Percentiles rank a stretch among this genome's conserved stretches.
Evolutionary conservation across 2,329 filamentous ascomycete species (phyloP).

Genomic region (Trichoderma simmonsii): DNA sequence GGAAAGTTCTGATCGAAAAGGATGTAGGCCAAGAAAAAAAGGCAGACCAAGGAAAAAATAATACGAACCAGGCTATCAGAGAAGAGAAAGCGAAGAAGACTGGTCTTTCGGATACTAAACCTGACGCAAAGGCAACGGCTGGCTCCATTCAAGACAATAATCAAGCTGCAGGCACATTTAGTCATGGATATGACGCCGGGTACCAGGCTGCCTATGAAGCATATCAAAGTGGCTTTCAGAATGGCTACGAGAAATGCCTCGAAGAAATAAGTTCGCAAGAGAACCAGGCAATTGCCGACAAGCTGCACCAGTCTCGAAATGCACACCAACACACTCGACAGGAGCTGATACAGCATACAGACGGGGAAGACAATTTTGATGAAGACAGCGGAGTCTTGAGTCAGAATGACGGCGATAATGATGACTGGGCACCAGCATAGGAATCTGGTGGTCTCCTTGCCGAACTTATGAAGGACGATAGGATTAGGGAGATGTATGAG

Average conservation of each 20-base stretch:
- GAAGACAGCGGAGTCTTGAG: accelerated
- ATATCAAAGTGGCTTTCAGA: neutral
- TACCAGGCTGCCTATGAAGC: neutral
- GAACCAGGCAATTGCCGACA: accelerated
- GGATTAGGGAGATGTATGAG: neutral
- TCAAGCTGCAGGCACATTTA: neutral
- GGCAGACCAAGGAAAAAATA: no score
- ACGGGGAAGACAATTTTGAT: neutral
- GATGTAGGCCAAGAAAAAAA: no score
- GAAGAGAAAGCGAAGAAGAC: neutral
- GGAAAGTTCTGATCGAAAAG: no score
- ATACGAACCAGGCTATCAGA: no score
- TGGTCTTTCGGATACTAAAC: neutral
- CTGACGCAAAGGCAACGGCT: accelerated
- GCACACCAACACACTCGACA: neutral
- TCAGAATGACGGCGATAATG: neutral
- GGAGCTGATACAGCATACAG: neutral
- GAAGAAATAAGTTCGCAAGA: no score
- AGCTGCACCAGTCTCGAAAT: neutral
- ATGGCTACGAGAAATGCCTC: neutral
- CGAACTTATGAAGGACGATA: neutral
- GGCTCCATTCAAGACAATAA: neutral
- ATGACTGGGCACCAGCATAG: no score
- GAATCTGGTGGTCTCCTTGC: neutral
- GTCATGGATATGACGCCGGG: neutral